A percentile compares a stretch with the other conserved stretches of the same genome.
Conservation (phyloP, 495 filamentous ascomycete species). For the Podospora pseudopauciseta region DNA sequence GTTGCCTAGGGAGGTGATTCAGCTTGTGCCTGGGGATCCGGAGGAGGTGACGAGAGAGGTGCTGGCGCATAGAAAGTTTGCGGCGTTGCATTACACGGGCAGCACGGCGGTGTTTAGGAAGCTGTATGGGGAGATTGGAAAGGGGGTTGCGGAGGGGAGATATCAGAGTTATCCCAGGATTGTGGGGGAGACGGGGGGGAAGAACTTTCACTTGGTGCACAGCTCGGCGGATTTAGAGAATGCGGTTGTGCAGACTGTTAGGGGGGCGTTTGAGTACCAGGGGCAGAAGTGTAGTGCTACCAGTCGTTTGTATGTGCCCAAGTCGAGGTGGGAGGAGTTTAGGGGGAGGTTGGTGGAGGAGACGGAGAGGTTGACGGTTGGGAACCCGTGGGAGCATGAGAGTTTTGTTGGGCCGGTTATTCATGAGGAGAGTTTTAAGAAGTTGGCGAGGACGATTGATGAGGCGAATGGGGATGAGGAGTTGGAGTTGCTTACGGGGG, state of each 20-base stretch:
- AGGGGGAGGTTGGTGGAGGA: conserved; percentile 58
- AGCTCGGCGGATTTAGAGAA: conserved; percentile 68
- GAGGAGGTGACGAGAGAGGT: conserved; percentile 66
- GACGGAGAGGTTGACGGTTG: conserved; percentile 62
- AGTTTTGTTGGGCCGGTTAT: conserved; percentile 79
- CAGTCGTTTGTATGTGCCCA: conserved; percentile 70
- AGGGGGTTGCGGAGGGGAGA: conserved; percentile 60
- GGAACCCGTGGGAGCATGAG: conserved; percentile 63
- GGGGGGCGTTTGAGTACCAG: conserved; percentile 85
- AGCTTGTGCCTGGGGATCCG: conserved; percentile 78
- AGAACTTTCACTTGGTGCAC: conserved; percentile 89
- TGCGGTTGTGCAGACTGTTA: conserved; percentile 75
- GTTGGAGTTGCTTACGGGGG: conserved; percentile 62
- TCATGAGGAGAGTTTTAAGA: conserved; percentile 66
- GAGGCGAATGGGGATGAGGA: conserved; percentile 61
- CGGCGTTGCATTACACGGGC: conserved; percentile 76
- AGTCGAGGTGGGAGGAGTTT: conserved; percentile 67
- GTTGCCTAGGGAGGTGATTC: conserved; percentile 73
- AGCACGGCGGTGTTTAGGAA: conserved; percentile 77
- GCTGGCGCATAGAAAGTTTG: conserved; percentile 66
- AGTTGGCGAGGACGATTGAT: conserved; percentile 64
- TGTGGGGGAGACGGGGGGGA: conserved; percentile 83
- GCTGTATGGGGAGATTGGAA: conserved; percentile 67
- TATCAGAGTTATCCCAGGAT: conserved; percentile 77
- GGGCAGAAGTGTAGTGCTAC: conserved; percentile 88